Evolutionary conservation across 2,329 filamentous ascomycete genomes (phyloP), one percentile per base, ranked within the genome.

Genomic region (Fusarium newnesense): DNA sequence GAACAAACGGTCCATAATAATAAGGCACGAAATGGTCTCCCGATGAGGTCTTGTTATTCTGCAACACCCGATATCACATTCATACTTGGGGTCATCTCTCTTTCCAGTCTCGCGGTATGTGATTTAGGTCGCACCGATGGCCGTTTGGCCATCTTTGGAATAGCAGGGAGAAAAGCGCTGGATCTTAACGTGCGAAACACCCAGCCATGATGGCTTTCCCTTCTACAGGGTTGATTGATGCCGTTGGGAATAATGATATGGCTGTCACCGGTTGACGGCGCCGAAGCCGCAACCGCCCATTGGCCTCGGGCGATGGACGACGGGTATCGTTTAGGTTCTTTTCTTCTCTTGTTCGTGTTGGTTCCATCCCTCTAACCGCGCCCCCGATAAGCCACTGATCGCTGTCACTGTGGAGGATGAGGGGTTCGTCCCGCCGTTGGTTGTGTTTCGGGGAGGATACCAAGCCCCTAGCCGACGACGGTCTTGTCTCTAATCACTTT

Each of bases 381-480:
- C 71, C 44, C 40, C 54, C 61, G 61, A 57, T 70, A 61, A 73
- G 63, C 71, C 60, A 64, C 36, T 59, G 59, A 74, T 74, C 59
- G 59, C 59, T 72, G 63, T 59, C 59, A 61, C 26, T 74, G 63
- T 65, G 71, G 71, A 71, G 70, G 64, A 64, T 50, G 61, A 64
- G 68, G 74, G 68, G 52, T 36, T 47, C 54, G 58, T 66, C 66
- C 68, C 64, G 65, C 68, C 64, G 68, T 67, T 65, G 70, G 72
- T 68, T 75, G 67, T 74, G 76, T 78, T 77, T 78, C 73, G 76
- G 73, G 69, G 64, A 60, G 43, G 49, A 63, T 73, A 64, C 67
- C 61, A 70, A 69, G 58, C 71, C 75, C 76, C 75, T 74, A 75
- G 72, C 71, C 70, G 68, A 74, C 58, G 62, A 67, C 64, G 65